phyloP scores from a whole-genome alignment of 192 early-diverging fungal species.

The Phlyctochytrium arcticum region DNA sequence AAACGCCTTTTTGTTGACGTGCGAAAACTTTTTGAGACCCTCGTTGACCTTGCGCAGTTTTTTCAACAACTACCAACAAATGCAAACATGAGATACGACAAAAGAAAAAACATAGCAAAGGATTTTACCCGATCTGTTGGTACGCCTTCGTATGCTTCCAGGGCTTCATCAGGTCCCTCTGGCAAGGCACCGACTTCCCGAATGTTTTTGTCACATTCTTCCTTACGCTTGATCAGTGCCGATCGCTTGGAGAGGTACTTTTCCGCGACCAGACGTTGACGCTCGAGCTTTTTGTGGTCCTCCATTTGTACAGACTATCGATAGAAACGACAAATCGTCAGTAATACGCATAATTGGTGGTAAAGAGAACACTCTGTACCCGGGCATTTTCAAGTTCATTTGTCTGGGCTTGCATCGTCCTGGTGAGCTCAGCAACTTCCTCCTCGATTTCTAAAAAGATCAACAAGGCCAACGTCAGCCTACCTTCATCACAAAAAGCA shows the following conservation, averaged over 20 bases:
- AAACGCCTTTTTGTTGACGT: conserved; percentile 98
- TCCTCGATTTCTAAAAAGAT: conserved; percentile 35
- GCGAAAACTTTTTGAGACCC: conserved; percentile 79
- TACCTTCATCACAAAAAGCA: neutral
- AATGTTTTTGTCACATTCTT: conserved; percentile 78
- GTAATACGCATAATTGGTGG: no score
- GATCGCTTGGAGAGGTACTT: conserved; percentile 62
- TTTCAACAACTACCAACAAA: conserved; percentile 33
- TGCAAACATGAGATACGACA: conserved; percentile 42
- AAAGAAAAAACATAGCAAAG: conserved; percentile 3
- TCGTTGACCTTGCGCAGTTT: conserved; percentile 73
- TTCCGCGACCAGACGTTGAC: conserved; percentile 61
- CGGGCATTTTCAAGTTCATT: conserved; percentile 23
- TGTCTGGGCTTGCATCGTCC: conserved; percentile 28
- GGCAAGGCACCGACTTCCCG: conserved; percentile 94
- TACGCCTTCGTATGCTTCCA: conserved; percentile 59
- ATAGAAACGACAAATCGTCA: no score
- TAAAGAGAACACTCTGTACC: no score
- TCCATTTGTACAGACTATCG: conserved; percentile 49
- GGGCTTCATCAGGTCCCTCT: conserved; percentile 89
- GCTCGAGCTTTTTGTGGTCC: conserved; percentile 44
- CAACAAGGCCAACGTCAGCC: neutral
- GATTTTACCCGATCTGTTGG: conserved; percentile 47
- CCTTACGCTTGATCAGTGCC: conserved; percentile 76
- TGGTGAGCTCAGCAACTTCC: conserved; percentile 34